Conservation (phyloP, 768 basidiomycete species). For the Multifurca ochricompacta region DNA sequence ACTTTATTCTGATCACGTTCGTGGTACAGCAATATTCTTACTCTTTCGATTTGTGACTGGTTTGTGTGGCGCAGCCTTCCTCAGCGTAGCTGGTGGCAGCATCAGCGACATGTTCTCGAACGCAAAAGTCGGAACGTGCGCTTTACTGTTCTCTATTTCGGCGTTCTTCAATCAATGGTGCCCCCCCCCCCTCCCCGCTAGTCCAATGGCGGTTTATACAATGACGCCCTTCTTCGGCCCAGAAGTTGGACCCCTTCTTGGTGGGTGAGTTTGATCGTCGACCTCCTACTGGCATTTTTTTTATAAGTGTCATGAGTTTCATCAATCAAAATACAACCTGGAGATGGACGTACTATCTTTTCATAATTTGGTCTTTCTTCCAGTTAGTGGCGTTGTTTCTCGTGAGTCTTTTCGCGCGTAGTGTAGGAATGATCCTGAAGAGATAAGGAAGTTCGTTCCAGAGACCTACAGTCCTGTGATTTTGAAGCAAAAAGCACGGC, state of each 20-base stretch:
- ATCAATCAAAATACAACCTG: conserved; percentile 44
- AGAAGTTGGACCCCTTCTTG: conserved; percentile 47
- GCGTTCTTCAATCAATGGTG: not conserved
- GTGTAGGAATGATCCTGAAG: not conserved
- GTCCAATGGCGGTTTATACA: conserved; percentile 51
- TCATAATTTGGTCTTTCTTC: conserved; percentile 62
- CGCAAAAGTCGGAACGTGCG: conserved; percentile 50
- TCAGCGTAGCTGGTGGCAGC: conserved; percentile 48
- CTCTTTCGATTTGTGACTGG: conserved; percentile 54
- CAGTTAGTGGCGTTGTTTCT: conserved; percentile 45
- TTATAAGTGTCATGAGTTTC: conserved; percentile 1
- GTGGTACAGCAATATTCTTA: conserved; percentile 47
- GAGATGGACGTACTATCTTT: conserved; percentile 73
- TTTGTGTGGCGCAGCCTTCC: conserved; percentile 47
- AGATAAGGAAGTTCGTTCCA: conserved; percentile 45
- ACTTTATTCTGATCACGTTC: not conserved
- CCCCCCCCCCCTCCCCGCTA: conserved; percentile 13
- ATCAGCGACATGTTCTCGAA: conserved; percentile 41
- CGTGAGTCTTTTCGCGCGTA: conserved; percentile 29
- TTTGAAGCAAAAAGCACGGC: conserved; percentile 48
- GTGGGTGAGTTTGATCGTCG: conserved; percentile 38
- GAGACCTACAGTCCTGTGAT: conserved; percentile 67
- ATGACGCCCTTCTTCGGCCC: conserved; percentile 49
- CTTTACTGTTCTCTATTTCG: not conserved
- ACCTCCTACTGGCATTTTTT: not conserved